Evolutionary conservation across 768 basidiomycete genomes (phyloP), one percentile per base, ranked within the genome.

Genomic region (Rhizopogon salebrosus): DNA sequence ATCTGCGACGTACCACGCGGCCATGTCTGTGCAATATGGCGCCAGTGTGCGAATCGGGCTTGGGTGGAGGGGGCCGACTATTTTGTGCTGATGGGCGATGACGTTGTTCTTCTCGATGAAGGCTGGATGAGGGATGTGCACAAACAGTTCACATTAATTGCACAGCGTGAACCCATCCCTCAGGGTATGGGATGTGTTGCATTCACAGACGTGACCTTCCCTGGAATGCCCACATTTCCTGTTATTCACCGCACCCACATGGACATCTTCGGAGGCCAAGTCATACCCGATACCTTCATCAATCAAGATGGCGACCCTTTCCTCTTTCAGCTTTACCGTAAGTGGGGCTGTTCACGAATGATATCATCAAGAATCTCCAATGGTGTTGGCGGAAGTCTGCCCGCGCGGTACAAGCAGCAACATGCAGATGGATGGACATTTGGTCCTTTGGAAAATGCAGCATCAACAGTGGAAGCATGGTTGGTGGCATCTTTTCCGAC

Each of bases 141-240:
- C 29, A 42, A 46, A 8, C 66, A 67, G 9, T 84, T 83, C 58
- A 37, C 48, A 11, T 39, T 59, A 2, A 57, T 81, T 9, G 57
- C 76, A 1, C 23, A 54, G 11, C 49, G 54, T 11, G 57, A 66
- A 5, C 55, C 59, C 2, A 64, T 69, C 0, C 78, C 76, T 4
- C 57, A 64, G 5, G 82, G 82, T 5, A 73, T 83, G 43, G 83
- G 80, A 9, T 82, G 80, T 37, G 74, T 84, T 2, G 75, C 80
- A 0, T 82, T 84, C 64, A 80, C 74, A 6, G 80, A 83, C 55
- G 66, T 62, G 16, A 69, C 72, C 8, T 84, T 82, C 57, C 78
- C 77, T 0, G 83, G 80, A 0, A 82, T 84, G 79, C 81, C 80
- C 0, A 83, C 81, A 0, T 83, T 83, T 57, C 83, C 83, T 1